Conservation (phyloP, 148 eudicot species). For the Silene conica region DNA sequence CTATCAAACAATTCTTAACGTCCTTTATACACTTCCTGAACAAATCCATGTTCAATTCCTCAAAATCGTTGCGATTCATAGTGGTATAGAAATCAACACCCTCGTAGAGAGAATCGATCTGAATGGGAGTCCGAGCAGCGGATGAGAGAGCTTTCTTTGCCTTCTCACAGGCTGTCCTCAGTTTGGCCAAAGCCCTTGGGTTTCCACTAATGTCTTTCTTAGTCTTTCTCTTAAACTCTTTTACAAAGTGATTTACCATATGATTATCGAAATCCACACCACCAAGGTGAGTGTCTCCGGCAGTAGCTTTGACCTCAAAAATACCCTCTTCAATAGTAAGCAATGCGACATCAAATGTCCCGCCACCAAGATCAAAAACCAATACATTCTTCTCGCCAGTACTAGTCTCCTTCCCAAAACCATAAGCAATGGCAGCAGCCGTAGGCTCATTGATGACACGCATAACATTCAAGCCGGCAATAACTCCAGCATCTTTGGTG, state of each 20-base stretch:
- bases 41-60: constrained; percentile 29
- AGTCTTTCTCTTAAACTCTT: constrained; percentile 33
- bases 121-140: constrained; percentile 30
- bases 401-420: constrained; percentile 36
- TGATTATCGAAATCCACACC: constrained; percentile 32
- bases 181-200: constrained; percentile 25
- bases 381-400: constrained; percentile 29
- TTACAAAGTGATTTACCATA: constrained; percentile 30
- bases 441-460: constrained; percentile 33
- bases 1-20: constrained; percentile 30
- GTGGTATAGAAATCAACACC: constrained; percentile 28
- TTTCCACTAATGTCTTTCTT: constrained; percentile 27
- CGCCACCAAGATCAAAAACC: constrained; percentile 33
- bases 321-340: constrained; percentile 37
- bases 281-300: constrained; percentile 40
- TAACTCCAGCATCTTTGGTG: constrained; percentile 33
- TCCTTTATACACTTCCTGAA: constrained; percentile 31
- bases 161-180: constrained; percentile 26
- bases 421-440: constrained; percentile 36
- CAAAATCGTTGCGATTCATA: constrained; percentile 29
- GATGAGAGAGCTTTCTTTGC: constrained; percentile 32
- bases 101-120: constrained; percentile 28
- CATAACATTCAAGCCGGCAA: constrained; percentile 29
- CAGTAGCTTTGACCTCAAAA: constrained; percentile 35
- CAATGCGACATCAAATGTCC: constrained; percentile 39